These are phyloP conservation scores for Boletellus ananiceps DNA, from an alignment of 768 basidiomycete genomes.

Conservation along the genomic window DNA sequence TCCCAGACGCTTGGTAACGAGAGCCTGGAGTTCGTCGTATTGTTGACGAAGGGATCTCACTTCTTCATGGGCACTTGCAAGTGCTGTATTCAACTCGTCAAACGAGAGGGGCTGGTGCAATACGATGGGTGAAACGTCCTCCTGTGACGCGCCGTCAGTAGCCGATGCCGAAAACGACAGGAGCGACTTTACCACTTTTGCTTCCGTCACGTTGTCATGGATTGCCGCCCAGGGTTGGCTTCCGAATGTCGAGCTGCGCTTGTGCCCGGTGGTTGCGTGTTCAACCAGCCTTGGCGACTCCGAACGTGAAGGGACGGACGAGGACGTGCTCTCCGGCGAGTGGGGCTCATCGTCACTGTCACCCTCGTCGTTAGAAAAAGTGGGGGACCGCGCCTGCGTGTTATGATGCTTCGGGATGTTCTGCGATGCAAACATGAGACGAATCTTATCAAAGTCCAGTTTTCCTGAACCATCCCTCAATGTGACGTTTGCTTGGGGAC, in stretches of 20 bases:
- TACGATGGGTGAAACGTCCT: not conserved
- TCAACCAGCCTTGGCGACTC: slow-evolving; percentile 12
- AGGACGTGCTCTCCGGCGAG: slow-evolving; percentile 5
- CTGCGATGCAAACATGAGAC: slow-evolving; percentile 23
- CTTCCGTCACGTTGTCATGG: slow-evolving; percentile 1
- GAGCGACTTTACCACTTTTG: slow-evolving; percentile 7
- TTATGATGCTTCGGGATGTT: not conserved
- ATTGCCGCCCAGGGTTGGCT: slow-evolving; percentile 13
- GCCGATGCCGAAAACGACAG: not conserved
- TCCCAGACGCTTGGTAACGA: slow-evolving; percentile 16
- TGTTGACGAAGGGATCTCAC: slow-evolving; percentile 22
- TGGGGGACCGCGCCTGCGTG: not conserved
- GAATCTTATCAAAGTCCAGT: slow-evolving; percentile 31
- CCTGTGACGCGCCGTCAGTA: slow-evolving; percentile 10
- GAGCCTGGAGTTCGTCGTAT: slow-evolving; percentile 22
- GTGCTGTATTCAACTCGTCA: slow-evolving; percentile 22
- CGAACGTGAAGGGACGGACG: slow-evolving; percentile 9
- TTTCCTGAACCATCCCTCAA: slow-evolving; percentile 28
- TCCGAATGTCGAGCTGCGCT: slow-evolving; percentile 25
- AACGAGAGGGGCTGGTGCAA: slow-evolving; percentile 19
- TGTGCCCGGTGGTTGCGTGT: slow-evolving; percentile 6
- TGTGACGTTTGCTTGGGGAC: slow-evolving; percentile 1
- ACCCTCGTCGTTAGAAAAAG: slow-evolving; percentile 1
- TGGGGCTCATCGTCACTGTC: slow-evolving; percentile 18
- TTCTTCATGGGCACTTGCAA: slow-evolving; percentile 22